Conservation (phyloP, 495 filamentous ascomycete genomes). For the Hamigera avellanea region DNA sequence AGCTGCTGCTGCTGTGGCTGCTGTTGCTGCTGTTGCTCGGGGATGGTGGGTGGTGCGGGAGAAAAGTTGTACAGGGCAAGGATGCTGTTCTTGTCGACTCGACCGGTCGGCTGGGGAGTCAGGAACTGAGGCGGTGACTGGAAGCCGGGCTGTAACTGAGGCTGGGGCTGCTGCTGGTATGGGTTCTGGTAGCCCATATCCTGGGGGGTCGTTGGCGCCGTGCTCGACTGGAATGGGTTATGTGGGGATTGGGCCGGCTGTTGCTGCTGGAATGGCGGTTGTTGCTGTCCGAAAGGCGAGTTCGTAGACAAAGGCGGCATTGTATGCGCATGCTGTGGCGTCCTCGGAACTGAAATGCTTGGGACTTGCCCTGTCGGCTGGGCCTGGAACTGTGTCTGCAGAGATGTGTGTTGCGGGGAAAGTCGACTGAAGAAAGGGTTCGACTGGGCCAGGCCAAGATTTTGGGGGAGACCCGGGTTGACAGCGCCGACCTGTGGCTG, state of each 20-base stretch:
- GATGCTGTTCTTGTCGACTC: constrained; percentile 71
- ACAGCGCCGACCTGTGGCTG: constrained; percentile 27
- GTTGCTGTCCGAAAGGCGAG: constrained; percentile 26
- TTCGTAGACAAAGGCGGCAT: constrained; percentile 26
- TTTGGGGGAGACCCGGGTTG: constrained; percentile 16
- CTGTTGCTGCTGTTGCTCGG: constrained; percentile 20
- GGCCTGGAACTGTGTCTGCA: constrained; percentile 20
- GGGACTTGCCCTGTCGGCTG: constrained; percentile 17
- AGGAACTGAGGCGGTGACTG: constrained; percentile 26
- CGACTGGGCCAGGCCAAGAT: constrained; percentile 21
- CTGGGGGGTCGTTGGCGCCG: constrained; percentile 18
- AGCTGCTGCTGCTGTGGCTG: constrained; percentile 17
- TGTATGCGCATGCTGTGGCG: constrained; percentile 30
- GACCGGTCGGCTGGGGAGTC: constrained; percentile 31
- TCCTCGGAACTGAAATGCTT: constrained; percentile 16
- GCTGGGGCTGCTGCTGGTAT: constrained; percentile 17
- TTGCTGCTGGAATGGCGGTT: constrained; percentile 21
- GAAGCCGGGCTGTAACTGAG: constrained; percentile 9
- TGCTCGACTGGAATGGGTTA: constrained; percentile 27
- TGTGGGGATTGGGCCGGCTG: constrained; percentile 18
- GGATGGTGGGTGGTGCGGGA: constrained; percentile 43
- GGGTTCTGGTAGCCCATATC: constrained; percentile 16
- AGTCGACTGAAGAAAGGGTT: constrained; percentile 45
- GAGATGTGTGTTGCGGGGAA: constrained; percentile 11
- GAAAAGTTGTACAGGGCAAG: constrained; percentile 77